Base-by-base conservation (phyloP, 148 eudicot genomes). In the Dianthus caryophyllus region DNA sequence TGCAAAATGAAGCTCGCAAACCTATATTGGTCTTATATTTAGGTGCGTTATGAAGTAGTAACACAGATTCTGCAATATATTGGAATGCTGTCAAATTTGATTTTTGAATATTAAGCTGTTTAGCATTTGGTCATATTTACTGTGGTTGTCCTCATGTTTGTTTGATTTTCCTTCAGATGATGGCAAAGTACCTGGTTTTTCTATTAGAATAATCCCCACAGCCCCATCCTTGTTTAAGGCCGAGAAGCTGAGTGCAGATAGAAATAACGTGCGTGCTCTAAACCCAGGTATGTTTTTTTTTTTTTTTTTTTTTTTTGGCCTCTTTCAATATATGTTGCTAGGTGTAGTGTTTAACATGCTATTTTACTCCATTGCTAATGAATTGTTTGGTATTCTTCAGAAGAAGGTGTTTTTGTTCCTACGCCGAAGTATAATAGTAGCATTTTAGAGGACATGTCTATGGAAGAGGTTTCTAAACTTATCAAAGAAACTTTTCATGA, bases 1-100 rank as follows among this genome's bases (percentile, higher is more conserved):
- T 90, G 59, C 97, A 94, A 55, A 90, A 88, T 66, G 97, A 94
- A 81, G 92, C 92, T 36, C 87, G 98, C 63, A 94, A 94, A 76
- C 98, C 98, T 51, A 66, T 90, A 69, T 68, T 94, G 76, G 78
- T 82, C 51, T 71, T 90, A 62, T 73, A 84, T 71, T 88, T 97
- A 84, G 98, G 97, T 90, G 17, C 60, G 67, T 18, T 30, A n/a
- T 29, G 50, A 38, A 52, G 56, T 46, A 52, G 56, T 46, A 53
- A 29, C 26, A 24, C 2, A 13, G 29, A 12, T 30, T 61, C 27
- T 53, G 7, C 16, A 22, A 24, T 56, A 16, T 25, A 2, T 56
- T n/a, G 4, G 1, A 43, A 20, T 33, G 54, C 43, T 18, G 55
- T 21, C 52, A 33, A 53, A 16, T 20, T 18, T 60, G 20, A n/a